Conservation (phyloP, 1,284 basidiomycete species). For the Porodaedalea pini region DNA sequence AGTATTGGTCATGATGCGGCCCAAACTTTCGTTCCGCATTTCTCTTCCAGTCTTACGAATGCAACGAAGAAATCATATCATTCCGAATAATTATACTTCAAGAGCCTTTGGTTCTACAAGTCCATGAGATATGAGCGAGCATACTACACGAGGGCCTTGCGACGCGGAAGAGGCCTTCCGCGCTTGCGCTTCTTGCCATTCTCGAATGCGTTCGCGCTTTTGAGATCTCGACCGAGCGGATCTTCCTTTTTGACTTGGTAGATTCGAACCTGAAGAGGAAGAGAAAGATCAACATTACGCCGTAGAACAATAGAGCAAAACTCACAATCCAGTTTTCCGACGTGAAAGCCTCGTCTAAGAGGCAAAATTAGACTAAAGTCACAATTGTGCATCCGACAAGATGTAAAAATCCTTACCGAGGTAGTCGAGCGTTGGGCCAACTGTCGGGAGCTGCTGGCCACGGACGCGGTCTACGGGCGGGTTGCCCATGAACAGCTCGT, state of each 20-base stretch:
- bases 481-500: conserved; percentile 79
- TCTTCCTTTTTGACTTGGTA: conserved; percentile 97
- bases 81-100: too few species aligned
- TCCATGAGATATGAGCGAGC: neutral
- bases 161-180: conserved; percentile 57
- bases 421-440: conserved; percentile 81
- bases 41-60: too few species aligned
- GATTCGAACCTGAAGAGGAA: conserved; percentile 73
- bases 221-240: conserved; percentile 81
- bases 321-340: conserved; percentile 97
- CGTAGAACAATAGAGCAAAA: conserved; percentile 17
- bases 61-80: too few species aligned
- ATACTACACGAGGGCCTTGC: conserved; percentile 43
- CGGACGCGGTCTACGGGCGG: conserved; percentile 81
- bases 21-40: too few species aligned
- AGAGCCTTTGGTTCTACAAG: too few species aligned
- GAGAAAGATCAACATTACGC: neutral
- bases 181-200: conserved; percentile 86
- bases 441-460: conserved; percentile 71
- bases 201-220: conserved; percentile 81
- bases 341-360: conserved; percentile 88
- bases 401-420: conserved; percentile 53
- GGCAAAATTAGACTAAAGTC: neutral
- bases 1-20: too few species aligned
- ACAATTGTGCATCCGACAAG: neutral